Base-by-base conservation (phyloP, 805 yeast genomes). In the Saccharomycopsis babjevae region DNA sequence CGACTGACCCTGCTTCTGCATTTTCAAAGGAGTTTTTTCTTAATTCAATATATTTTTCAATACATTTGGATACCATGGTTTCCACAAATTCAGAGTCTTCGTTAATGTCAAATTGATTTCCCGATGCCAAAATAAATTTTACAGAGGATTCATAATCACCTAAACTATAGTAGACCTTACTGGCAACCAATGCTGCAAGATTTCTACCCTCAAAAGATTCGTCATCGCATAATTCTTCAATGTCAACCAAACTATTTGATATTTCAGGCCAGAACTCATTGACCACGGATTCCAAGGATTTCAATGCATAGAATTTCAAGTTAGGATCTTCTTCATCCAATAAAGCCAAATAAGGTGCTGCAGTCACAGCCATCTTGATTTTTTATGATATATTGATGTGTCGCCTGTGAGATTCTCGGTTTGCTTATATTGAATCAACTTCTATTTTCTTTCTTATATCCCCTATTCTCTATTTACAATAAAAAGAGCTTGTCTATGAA, bases 191-290 rank as follows among this genome's bases (percentile, higher is more conserved):
- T 1, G 99, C 98, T 8, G 98, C 98, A 69, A 93, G 79, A 56
- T 82, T 75, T 67, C 96, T 82, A 64, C 87, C 84, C 59, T 84
- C 83, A 73, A 93, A 94, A 28, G 79, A 73, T 62, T 81, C 79
- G 71, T 93, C 96, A 74, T 94, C 98, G 69, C 86, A 91, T 59
- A 94, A 77, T 65, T 90, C 96, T 75, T 94, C 99, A 68, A 94
- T 88, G 60, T 88, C 91, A 34, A 89, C 78, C 64, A 94, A 83
- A 69, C 82, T 85, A 74, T 94, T 94, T 61, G 99, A 96, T 61
- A 94, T 88, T 76, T 94, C 98, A 2, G 99, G 90, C 99, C 99
- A 94, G 62, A 90, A 79, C 73, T 89, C 92, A 75, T 91, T 96
- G 58, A 90, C 97, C 57, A 88, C 81, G 32, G 76, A 80, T 71